Base-by-base conservation (phyloP, 192 early-diverging fungal genomes). In the Gaertneriomyces sp. region DNA sequence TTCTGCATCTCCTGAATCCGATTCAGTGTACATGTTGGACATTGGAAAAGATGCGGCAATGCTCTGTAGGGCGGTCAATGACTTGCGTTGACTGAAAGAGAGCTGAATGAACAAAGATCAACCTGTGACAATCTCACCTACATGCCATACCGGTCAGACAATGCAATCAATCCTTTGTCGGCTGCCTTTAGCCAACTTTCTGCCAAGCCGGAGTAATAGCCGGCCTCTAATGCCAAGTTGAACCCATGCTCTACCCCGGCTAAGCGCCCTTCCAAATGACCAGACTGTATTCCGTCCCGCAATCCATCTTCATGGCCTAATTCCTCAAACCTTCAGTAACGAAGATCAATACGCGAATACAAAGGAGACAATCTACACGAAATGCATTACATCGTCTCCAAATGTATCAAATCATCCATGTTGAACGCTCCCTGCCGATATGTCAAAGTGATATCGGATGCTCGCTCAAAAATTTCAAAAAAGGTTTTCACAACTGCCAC, bases 401-500 rank as follows among this genome's bases (percentile, higher is more conserved):
- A 50, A 43, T 70, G 69, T 9, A 70, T 63, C 54, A 70, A 39
- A 42, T 70, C 54, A 4, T 70, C 69, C 16, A 70, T 25, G n/a
- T 68, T 60, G 43, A 68, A 68, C 17, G 47, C 54, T 56, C 16
- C 54, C 16, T 56, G 14, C 0, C 39, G 25, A 33, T 33, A 33
- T 33, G 25, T 33, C 25, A 33, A 33, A 33, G 25, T 33, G 25
- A 33, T 33, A 33, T 42, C 10, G 3, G 6, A 39, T 45, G 66
- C 19, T 2, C 61, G 51, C n/a, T 17, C 42, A 53, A 74, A 71
- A 19, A 77, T 7, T 43, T 61, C 64, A 17, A 53, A 52, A 52
- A 78, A 78, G 53, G 64, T 53, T 6, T 59, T 46, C 16, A 70
- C 52, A 14, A 78, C 65, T 5, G 70, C 66, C 17, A 74, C 68